Evolutionary conservation across 1,139 yeast genomes (phyloP).

Genomic region (Blastobotrys serpentis): DNA sequence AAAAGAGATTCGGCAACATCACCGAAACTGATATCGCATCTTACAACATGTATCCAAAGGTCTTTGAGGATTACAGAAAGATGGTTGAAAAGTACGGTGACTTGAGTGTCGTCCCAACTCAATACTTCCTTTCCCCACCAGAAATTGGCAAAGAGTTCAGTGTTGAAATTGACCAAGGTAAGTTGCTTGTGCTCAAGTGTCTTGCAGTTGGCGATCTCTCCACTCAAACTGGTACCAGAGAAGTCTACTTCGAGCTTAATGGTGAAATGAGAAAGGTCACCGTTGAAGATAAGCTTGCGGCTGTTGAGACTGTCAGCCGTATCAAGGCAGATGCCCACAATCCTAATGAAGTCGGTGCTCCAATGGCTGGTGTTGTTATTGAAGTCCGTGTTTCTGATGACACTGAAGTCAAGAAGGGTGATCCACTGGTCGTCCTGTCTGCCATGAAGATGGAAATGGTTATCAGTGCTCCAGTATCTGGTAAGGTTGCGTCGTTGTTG

Average conservation of each 20-base stretch:
- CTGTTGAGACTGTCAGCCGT: conserved; percentile 80
- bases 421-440: conserved; percentile 87
- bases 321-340: conserved; percentile 86
- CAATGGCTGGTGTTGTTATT: conserved; percentile 98
- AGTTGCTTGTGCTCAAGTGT: conserved; percentile 83
- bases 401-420: conserved; percentile 91
- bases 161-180: conserved; percentile 93
- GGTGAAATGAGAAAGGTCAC: conserved; percentile 98
- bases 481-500: conserved; percentile 71
- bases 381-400: conserved; percentile 91
- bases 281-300: conserved; percentile 81
- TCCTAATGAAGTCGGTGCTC: conserved; percentile 95
- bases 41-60: conserved; percentile 97
- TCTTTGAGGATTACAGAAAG: conserved; percentile 81
- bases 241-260: conserved; percentile 94
- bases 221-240: conserved; percentile 83
- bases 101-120: conserved; percentile 88
- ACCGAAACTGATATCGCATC: conserved; percentile 90
- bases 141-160: conserved; percentile 82
- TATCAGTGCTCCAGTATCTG: conserved; percentile 85
- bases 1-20: conserved; percentile 49
- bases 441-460: conserved; percentile 99
- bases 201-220: conserved; percentile 92
- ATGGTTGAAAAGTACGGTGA: conserved; percentile 81
- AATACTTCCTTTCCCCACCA: conserved; percentile 84